Conservation (phyloP, 169 alveolate genomes). For the Cryptosporidium felis region DNA sequence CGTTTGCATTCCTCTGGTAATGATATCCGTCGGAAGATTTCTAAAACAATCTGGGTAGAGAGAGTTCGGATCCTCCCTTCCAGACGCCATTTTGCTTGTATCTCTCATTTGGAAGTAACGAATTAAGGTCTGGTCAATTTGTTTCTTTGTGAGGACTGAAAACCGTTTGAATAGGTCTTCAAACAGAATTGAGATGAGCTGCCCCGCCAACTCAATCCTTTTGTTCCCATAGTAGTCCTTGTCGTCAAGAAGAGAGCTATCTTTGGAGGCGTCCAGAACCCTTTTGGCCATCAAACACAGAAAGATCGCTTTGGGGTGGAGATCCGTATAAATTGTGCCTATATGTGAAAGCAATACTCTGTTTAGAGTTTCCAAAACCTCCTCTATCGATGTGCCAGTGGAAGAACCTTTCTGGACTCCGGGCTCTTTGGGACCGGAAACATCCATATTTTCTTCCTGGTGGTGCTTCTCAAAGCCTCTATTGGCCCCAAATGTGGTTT, state of each 20-base stretch:
- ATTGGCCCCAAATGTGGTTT: slow-evolving; percentile 74
- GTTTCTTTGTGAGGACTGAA: slow-evolving; percentile 83
- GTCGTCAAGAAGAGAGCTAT: slow-evolving; percentile 93
- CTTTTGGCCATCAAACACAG: slow-evolving; percentile 97
- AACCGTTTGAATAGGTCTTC: slow-evolving; percentile 91
- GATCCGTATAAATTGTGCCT: slow-evolving; percentile 80
- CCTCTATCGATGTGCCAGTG: slow-evolving; percentile 82
- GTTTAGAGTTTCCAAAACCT: slow-evolving; percentile 92
- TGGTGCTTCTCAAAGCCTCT: not conserved
- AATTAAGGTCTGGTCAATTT: slow-evolving; percentile 84
- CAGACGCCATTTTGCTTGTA: slow-evolving; percentile 72
- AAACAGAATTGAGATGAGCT: slow-evolving; percentile 94
- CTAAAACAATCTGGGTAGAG: slow-evolving; percentile 89
- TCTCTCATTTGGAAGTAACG: slow-evolving; percentile 80
- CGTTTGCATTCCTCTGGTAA: slow-evolving; percentile 94
- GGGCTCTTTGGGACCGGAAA: not conserved
- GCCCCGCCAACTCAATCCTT: slow-evolving; percentile 98
- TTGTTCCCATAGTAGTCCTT: slow-evolving; percentile 99
- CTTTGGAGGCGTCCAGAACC: slow-evolving; percentile 92
- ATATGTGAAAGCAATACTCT: slow-evolving; percentile 92
- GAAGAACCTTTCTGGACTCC: slow-evolving; percentile 20
- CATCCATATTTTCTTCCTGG: not conserved
- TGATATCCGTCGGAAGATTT: slow-evolving; percentile 89
- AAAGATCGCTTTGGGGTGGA: slow-evolving; percentile 89
- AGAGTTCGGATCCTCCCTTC: slow-evolving; percentile 55